Conservation (phyloP, 2,329 filamentous ascomycete genomes). For the Lecanicillium sp. region DNA sequence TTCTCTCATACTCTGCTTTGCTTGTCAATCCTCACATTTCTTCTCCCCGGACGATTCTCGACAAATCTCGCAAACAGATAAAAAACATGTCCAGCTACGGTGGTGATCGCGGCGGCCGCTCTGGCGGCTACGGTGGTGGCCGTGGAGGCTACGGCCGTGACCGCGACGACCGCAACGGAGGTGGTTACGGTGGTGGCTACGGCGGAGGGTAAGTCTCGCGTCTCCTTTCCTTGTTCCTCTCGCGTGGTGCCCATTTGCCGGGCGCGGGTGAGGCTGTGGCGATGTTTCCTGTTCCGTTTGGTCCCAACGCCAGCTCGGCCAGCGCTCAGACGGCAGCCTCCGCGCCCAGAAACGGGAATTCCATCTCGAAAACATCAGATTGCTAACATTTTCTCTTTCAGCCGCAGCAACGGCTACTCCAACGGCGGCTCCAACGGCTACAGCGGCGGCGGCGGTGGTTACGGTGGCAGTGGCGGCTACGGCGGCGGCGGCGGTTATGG, state of each 20-base stretch:
- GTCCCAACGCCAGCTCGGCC: neutral
- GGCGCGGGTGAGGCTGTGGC: neutral
- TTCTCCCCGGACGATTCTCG: neutral
- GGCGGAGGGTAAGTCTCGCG: slow-evolving; percentile 33
- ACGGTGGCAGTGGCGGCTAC: slow-evolving; percentile 32
- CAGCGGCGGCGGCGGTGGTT: slow-evolving; percentile 33
- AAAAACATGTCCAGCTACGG: slow-evolving; percentile 42
- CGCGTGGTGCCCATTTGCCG: neutral
- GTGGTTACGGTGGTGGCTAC: slow-evolving; percentile 26
- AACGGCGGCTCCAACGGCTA: slow-evolving; percentile 17
- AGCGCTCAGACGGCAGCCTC: too few relatives aligned
- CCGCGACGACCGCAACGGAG: slow-evolving; percentile 37
- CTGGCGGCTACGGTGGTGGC: slow-evolving; percentile 26
- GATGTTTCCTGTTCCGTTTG: neutral
- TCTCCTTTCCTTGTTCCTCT: slow-evolving; percentile 14
- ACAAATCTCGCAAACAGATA: slow-evolving; percentile 1
- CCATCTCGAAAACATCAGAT: neutral
- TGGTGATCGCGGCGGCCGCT: slow-evolving; percentile 27
- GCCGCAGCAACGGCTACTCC: slow-evolving; percentile 43
- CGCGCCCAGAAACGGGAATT: neutral
- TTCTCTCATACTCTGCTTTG: slow-evolving; percentile 7
- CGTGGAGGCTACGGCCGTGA: slow-evolving; percentile 26
- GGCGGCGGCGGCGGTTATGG: slow-evolving; percentile 32
- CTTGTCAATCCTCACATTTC: neutral
- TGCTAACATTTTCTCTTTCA: slow-evolving; percentile 33